These are phyloP conservation scores for Rhodosporidiobolus sp. DNA, from an alignment of 768 basidiomycete species.

Conservation along the genomic window DNA sequence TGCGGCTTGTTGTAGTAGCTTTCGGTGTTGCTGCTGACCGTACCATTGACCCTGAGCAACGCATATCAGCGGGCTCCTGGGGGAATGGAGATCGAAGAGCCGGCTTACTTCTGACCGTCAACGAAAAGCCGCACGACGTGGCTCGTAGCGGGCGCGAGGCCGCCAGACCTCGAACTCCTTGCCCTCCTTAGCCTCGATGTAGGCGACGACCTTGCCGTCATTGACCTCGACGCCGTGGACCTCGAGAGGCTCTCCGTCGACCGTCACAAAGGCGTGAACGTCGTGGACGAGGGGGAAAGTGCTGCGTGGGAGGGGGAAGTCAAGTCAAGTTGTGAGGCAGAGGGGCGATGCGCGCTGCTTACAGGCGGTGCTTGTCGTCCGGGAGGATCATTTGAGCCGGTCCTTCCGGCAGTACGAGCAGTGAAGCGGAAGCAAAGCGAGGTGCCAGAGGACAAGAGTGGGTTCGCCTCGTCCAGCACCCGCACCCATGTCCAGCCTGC, in stretches of 20 bases:
- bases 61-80: too few species aligned
- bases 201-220: not conserved
- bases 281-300: not conserved
- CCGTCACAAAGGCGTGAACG: conserved; percentile 1
- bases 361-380: not conserved
- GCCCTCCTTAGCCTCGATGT: conserved; percentile 18
- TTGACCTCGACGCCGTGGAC: not conserved
- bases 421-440: not conserved
- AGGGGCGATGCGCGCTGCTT: not conserved
- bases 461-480: too few species aligned
- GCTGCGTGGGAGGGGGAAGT: not conserved
- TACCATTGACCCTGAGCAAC: too few species aligned
- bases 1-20: too few species aligned
- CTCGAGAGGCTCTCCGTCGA: not conserved
- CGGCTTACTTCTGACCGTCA: not conserved
- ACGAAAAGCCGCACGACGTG: not conserved
- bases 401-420: not conserved
- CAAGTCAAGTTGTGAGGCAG: too few species aligned
- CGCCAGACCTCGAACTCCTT: conserved; percentile 1
- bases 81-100: too few species aligned
- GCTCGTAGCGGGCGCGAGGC: not conserved
- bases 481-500: too few species aligned
- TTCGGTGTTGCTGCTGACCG: too few species aligned
- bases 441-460: not conserved
- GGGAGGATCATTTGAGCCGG: not conserved